phyloP scores from a whole-genome alignment of 768 basidiomycete species.

The Tylopilus vinaceipallidus region DNA sequence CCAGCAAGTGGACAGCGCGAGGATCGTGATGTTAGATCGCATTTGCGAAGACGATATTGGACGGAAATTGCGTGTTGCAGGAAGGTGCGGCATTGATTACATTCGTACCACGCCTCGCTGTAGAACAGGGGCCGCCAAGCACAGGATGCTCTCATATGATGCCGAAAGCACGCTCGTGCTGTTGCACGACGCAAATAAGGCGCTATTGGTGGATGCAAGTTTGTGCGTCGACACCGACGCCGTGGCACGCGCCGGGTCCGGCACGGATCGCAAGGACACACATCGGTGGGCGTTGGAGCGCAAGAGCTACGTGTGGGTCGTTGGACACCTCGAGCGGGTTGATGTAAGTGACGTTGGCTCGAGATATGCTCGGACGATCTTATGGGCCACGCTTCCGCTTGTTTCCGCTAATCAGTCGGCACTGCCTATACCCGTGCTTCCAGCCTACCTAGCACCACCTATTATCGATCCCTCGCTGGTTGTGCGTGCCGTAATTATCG shows the following conservation, averaged over 20 bases:
- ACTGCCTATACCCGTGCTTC: slow-evolving; percentile 42
- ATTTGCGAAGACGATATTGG: slow-evolving; percentile 41
- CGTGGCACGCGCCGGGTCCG: slow-evolving; percentile 11
- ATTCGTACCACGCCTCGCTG: slow-evolving; percentile 14
- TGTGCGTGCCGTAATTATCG: slow-evolving; percentile 52
- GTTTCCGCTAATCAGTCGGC: slow-evolving; percentile 31
- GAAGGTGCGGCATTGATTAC: slow-evolving; percentile 43
- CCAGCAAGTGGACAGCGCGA: slow-evolving; percentile 48
- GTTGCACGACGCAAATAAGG: slow-evolving; percentile 49
- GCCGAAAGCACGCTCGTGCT: slow-evolving; percentile 43
- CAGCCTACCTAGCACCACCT: slow-evolving; percentile 39
- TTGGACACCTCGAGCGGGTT: slow-evolving; percentile 57
- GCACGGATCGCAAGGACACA: slow-evolving; percentile 7
- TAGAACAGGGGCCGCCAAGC: slow-evolving; percentile 6
- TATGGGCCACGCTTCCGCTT: slow-evolving; percentile 14
- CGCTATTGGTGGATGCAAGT: slow-evolving; percentile 55
- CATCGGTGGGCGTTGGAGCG: slow-evolving; percentile 52
- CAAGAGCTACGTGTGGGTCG: slow-evolving; percentile 47
- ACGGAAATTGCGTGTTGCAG: slow-evolving; percentile 57
- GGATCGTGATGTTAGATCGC: slow-evolving; percentile 41
- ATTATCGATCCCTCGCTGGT: slow-evolving; percentile 45
- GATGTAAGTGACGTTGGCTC: slow-evolving; percentile 35
- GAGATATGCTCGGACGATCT: slow-evolving; percentile 10
- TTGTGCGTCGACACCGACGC: slow-evolving; percentile 44
- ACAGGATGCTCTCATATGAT: slow-evolving; percentile 60